phyloP scores from a whole-genome alignment of 1,284 basidiomycete species.

The Sporisorium exsertum region DNA sequence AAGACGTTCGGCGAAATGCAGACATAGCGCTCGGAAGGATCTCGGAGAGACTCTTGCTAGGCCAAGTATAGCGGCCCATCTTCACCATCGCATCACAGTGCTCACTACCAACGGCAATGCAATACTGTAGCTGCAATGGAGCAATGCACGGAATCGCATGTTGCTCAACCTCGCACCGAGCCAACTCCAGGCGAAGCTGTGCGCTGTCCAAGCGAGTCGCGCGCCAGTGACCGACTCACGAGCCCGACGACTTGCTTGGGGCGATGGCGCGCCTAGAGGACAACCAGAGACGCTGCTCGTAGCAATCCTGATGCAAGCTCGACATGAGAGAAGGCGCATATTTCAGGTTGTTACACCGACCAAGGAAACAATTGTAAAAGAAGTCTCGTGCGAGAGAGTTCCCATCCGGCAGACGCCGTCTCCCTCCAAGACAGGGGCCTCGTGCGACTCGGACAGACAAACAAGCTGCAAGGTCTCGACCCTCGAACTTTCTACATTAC shows the following conservation, averaged over 20 bases:
- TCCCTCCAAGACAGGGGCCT: constrained; percentile 22
- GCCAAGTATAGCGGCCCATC: background rate
- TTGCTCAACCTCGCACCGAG: constrained; percentile 14
- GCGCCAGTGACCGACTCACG: background rate
- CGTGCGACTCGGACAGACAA: constrained; percentile 5
- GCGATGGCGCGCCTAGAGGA: no score
- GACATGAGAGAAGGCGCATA: background rate
- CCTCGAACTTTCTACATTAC: background rate
- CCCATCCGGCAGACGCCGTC: background rate
- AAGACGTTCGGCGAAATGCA: constrained; percentile 16
- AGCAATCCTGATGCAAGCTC: background rate
- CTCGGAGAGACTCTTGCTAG: constrained; percentile 20
- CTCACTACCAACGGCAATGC: constrained; percentile 13
- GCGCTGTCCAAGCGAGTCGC: background rate
- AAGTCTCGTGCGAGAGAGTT: constrained; percentile 6
- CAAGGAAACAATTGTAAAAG: background rate
- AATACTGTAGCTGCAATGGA: background rate
- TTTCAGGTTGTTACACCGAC: background rate
- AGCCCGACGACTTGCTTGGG: no score
- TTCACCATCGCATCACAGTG: background rate
- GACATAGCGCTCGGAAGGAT: constrained; percentile 19
- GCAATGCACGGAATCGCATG: background rate
- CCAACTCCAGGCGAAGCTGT: constrained; percentile 19
- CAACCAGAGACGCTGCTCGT: background rate
- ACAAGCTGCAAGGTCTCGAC: constrained; percentile 7